These are phyloP conservation scores for Fraxinus sp. DNA, from an alignment of 305 asterid species.

Conservation along the genomic window DNA sequence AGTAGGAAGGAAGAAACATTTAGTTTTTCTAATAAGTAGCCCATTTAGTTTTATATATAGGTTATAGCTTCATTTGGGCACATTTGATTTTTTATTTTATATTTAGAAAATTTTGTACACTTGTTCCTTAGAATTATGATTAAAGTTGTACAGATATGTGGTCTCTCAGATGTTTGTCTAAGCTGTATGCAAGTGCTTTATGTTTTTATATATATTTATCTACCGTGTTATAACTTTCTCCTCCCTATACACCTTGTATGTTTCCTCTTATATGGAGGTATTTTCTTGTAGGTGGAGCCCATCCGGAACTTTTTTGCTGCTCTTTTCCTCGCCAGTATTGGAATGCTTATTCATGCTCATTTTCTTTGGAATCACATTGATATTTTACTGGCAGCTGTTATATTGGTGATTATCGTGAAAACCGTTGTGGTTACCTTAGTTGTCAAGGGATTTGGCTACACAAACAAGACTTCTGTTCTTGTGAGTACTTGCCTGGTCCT, in stretches of 20 bases:
- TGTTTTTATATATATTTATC: neutral
- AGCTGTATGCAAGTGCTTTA: neutral
- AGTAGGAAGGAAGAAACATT: neutral
- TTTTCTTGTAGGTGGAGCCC: conserved; percentile 68
- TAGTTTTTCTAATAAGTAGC: neutral
- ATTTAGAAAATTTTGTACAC: neutral
- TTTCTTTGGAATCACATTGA: conserved; percentile 84
- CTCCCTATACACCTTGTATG: neutral
- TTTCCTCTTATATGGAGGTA: conserved; percentile 23
- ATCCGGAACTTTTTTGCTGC: conserved; percentile 74
- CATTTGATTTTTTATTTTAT: neutral
- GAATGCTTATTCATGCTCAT: conserved; percentile 79
- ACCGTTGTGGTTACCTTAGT: conserved; percentile 58
- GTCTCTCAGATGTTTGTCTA: neutral
- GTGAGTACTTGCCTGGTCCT: conserved; percentile 40
- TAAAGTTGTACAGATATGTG: neutral
- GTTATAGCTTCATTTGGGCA: neutral
- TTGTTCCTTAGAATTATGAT: neutral
- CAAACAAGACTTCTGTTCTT: conserved; percentile 64
- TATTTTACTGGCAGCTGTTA: conserved; percentile 69
- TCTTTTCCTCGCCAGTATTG: conserved; percentile 80
- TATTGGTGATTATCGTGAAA: conserved; percentile 60
- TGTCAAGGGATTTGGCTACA: conserved; percentile 78
- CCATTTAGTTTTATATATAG: neutral
- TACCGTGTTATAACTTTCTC: neutral